A percentile compares a stretch with the other conserved stretches of the same genome.
These are phyloP conservation scores for Phytopythium montanum DNA, from an alignment of 352 stramenopile species.

Conservation along the genomic window DNA sequence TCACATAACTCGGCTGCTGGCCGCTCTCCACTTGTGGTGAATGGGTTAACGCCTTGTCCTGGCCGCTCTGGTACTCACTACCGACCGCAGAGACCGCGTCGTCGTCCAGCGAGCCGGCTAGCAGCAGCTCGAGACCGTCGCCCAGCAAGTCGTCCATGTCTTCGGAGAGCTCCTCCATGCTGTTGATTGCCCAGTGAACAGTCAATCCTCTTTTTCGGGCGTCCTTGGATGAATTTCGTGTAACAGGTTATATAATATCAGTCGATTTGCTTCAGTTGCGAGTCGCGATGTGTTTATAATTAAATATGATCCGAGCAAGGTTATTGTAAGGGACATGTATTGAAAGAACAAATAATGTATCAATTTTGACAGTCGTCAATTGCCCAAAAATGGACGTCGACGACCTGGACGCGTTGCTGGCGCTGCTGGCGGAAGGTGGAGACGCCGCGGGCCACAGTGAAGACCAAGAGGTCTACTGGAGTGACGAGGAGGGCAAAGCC, in stretches of 20 bases:
- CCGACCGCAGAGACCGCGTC: not conserved
- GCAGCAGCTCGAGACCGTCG: constrained; percentile 1
- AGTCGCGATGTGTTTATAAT: no score
- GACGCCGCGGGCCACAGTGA: not conserved
- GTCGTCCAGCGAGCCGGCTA: not conserved
- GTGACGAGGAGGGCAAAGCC: not conserved
- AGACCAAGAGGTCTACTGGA: not conserved
- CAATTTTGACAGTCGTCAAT: not conserved
- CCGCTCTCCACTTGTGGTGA: not conserved
- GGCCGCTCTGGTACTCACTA: not conserved
- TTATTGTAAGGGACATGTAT: no score
- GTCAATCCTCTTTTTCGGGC: no score
- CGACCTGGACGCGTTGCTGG: not conserved
- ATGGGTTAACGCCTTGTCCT: not conserved
- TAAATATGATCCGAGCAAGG: no score
- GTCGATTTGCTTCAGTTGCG: no score
- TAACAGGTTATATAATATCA: no score
- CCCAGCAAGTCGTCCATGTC: not conserved
- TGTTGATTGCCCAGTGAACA: no score
- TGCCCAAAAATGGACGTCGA: not conserved
- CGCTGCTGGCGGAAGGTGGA: not conserved
- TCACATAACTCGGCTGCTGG: not conserved
- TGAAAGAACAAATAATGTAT: no score
- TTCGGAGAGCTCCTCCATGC: not conserved
- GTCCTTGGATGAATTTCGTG: no score